phyloP scores from a whole-genome alignment of 306 rosid genomes.

The Castanospermum australe region DNA sequence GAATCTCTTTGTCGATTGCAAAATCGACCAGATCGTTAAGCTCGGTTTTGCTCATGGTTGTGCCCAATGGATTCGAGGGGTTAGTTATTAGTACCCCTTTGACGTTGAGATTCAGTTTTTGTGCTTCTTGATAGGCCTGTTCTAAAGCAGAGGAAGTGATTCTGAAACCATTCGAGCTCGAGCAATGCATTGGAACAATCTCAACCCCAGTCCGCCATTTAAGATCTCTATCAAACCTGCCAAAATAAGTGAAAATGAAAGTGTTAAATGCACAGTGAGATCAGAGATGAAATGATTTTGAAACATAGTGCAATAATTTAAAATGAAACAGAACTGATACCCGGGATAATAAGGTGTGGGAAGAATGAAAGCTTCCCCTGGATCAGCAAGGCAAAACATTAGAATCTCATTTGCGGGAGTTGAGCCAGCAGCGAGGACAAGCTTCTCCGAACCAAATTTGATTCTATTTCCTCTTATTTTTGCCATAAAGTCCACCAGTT shows the following conservation, averaged over 20 bases:
- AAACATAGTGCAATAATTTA: not conserved
- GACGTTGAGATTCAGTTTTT: conserved; percentile 44
- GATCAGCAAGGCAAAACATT: conserved; percentile 81
- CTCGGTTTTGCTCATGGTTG: conserved; percentile 53
- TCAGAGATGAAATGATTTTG: not conserved
- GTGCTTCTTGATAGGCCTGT: conserved; percentile 58
- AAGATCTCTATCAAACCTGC: conserved; percentile 82
- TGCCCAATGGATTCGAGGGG: conserved; percentile 89
- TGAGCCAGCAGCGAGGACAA: conserved; percentile 85
- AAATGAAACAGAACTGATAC: conserved; percentile 23
- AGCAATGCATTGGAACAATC: conserved; percentile 75
- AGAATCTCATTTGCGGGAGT: conserved; percentile 88
- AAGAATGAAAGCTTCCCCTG: conserved; percentile 83
- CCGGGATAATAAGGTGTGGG: conserved; percentile 95
- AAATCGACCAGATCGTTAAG: conserved; percentile 52
- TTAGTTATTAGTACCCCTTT: conserved; percentile 79
- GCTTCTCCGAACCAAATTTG: conserved; percentile 45
- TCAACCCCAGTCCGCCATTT: conserved; percentile 80
- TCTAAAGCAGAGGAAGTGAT: conserved; percentile 60
- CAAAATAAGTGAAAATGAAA: not conserved
- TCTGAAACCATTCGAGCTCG: conserved; percentile 71
- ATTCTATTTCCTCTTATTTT: conserved; percentile 61
- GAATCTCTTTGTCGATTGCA: conserved; percentile 47
- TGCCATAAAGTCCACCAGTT: conserved; percentile 60
- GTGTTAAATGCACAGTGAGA: not conserved